Conservation (phyloP, 2,329 filamentous ascomycete genomes). For the Anisogramma anomala region DNA sequence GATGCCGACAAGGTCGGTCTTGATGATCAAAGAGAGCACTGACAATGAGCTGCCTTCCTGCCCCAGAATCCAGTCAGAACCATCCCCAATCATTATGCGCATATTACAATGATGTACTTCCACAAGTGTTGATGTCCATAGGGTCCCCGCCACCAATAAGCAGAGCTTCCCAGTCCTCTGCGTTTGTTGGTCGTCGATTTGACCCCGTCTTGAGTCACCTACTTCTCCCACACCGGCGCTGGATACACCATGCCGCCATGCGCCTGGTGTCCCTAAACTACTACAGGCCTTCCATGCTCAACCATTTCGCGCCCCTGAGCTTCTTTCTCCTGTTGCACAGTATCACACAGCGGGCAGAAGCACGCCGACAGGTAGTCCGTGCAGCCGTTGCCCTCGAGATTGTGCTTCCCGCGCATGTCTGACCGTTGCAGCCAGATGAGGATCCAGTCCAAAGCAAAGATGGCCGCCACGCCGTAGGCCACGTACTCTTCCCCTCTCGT, state of each 20-base stretch:
- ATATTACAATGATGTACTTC: neutral
- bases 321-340: conserved; percentile 39
- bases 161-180: too few relatives aligned
- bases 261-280: conserved; percentile 25
- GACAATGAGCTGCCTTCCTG: conserved; percentile 27
- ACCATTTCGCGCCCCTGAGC: conserved; percentile 25
- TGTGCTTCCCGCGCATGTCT: conserved; percentile 33
- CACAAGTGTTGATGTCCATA: too few relatives aligned
- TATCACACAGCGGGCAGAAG: conserved; percentile 34
- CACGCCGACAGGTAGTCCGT: conserved; percentile 31
- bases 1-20: conserved; percentile 24
- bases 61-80: neutral
- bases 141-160: too few relatives aligned
- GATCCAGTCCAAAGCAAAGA: conserved; percentile 31
- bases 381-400: conserved; percentile 33
- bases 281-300: conserved; percentile 13
- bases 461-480: conserved; percentile 30
- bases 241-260: conserved; percentile 19
- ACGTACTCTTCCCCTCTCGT: conserved; percentile 25
- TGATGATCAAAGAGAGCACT: conserved; percentile 54
- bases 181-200: too few relatives aligned
- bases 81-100: neutral
- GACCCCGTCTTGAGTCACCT: neutral
- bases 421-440: conserved; percentile 34
- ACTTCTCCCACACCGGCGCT: neutral